Base-by-base conservation (phyloP, 331 rosid genomes). In the Stylosanthes scabra region DNA sequence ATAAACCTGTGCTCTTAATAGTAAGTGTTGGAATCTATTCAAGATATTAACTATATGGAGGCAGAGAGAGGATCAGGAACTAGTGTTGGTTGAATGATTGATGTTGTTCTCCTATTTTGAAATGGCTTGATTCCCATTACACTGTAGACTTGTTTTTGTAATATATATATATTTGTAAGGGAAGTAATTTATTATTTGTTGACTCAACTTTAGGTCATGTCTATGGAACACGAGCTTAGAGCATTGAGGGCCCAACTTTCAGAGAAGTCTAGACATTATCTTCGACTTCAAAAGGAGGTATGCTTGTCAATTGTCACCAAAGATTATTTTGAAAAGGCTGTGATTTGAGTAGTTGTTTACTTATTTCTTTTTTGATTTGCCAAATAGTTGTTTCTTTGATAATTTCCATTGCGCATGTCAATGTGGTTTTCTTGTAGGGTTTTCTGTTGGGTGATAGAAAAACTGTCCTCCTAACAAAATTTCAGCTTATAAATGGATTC, bases 141-240 rank as follows among this genome's bases (percentile, higher is more conserved):
- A 61, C 56, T 63, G 28, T 27, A 8, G 69, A 52, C 58, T 56
- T 6, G 16, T 63, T 45, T 75, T 29, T 15, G 37, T 62, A 61
- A 25, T 46, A 20, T 67, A 52, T n/a, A n/a, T n/a, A n/a, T n/a
- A n/a, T 75, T 57, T 66, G 16, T 31, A 28, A 44, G 45, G 37
- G 52, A 73, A 68, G 58, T 40, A 68, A 49, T 59, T n/a, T 12
- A 56, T 65, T 55, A 11, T 46, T 59, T 66, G n/a, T 52, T n/a
- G 12, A n/a, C 68, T 50, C 27, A 76, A 64, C 65, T 84, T 49
- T 70, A 93, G 98, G 98, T 90, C 55, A 90, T 93, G 98, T 97
- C 90, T 85, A 93, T 93, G 98, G 98, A 90, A 73, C 90, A 88
- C 39, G 97, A 93, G 84, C 98, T 93, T 83, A 85, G 70, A 47